A percentile compares a stretch with the other conserved stretches of the same genome.
phyloP scores from a whole-genome alignment of 768 basidiomycete genomes.

The Pulveroboletus sp. region DNA sequence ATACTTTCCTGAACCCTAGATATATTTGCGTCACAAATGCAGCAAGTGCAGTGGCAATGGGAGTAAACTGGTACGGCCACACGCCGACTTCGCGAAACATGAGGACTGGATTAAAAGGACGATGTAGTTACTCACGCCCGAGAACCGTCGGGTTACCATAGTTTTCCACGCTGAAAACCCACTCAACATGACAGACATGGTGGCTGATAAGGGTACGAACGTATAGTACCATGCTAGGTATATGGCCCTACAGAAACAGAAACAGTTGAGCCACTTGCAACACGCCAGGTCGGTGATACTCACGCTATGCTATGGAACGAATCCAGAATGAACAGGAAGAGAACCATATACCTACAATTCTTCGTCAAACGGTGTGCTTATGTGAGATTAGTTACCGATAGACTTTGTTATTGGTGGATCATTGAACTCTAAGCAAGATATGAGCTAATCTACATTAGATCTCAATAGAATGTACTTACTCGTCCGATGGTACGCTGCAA shows the following conservation, averaged over 20 bases:
- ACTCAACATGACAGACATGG: background rate
- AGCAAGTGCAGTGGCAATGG: conserved; percentile 43
- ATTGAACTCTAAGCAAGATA: conserved; percentile 8
- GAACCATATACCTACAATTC: conserved; percentile 9
- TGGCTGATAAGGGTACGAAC: background rate
- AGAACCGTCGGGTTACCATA: conserved; percentile 11
- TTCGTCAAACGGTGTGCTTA: background rate
- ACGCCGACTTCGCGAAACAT: conserved; percentile 29
- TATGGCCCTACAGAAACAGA: conserved; percentile 4
- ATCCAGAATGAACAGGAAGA: conserved; percentile 12
- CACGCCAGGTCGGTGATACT: background rate
- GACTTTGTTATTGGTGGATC: conserved; percentile 8
- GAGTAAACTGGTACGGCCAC: conserved; percentile 52
- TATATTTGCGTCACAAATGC: conserved; percentile 50
- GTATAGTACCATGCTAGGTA: conserved; percentile 12
- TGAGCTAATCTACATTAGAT: background rate
- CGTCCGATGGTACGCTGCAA: conserved; percentile 35
- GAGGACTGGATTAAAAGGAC: background rate
- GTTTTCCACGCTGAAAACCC: conserved; percentile 8
- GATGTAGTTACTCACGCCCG: background rate
- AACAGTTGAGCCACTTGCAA: background rate
- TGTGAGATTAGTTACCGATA: background rate
- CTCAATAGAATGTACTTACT: background rate
- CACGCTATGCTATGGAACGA: conserved; percentile 14
- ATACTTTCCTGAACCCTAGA: conserved; percentile 42